These are phyloP conservation scores for Cephaloascus albidus DNA, from an alignment of 805 yeast genomes.

Conservation along the genomic window DNA sequence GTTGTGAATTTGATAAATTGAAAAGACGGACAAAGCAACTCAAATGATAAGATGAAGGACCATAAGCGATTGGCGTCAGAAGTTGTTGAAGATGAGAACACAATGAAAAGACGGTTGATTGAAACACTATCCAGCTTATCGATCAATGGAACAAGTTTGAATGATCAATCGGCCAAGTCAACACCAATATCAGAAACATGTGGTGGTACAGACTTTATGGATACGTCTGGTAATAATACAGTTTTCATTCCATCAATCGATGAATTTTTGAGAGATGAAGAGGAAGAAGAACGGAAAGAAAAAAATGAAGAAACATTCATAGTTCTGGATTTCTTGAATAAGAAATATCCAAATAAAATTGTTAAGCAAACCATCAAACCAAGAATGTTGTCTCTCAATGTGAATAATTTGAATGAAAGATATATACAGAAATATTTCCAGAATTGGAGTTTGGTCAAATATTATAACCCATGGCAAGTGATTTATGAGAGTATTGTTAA, in stretches of 20 bases:
- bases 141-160: neutral
- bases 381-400: neutral
- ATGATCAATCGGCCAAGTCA: no score
- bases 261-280: constrained; percentile 5
- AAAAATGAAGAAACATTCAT: neutral
- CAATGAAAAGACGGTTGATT: neutral
- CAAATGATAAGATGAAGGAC: no score
- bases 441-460: neutral
- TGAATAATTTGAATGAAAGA: neutral
- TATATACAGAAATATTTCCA: neutral
- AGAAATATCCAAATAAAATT: neutral
- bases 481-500: neutral
- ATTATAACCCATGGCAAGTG: neutral
- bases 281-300: neutral
- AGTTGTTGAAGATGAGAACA: neutral
- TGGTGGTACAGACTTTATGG: constrained; percentile 8
- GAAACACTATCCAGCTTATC: neutral
- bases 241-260: constrained; percentile 12
- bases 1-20: no score
- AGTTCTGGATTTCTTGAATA: neutral
- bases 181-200: no score
- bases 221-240: constrained; percentile 6
- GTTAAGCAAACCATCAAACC: neutral
- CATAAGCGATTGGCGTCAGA: neutral
- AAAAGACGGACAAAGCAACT: no score